Evolutionary conservation across 2,329 filamentous ascomycete species (phyloP).

Genomic region (Mycocentrospora acerina): DNA sequence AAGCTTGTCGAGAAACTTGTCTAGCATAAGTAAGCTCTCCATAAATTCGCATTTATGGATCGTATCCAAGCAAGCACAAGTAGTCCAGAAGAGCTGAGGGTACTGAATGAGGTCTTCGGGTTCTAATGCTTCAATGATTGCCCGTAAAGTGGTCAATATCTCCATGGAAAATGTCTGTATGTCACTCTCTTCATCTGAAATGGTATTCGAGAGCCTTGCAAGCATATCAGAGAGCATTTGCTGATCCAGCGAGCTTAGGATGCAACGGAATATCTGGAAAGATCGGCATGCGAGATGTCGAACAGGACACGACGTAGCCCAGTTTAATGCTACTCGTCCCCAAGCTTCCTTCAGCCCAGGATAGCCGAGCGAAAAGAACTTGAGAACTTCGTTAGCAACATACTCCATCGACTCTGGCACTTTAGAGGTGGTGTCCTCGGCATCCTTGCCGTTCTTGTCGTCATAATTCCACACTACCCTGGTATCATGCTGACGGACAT

Average conservation of each 20-base stretch:
- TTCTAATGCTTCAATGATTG: constrained; percentile 83
- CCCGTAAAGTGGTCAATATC: constrained; percentile 89
- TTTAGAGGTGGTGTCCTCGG: constrained; percentile 71
- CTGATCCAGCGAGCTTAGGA: constrained; percentile 86
- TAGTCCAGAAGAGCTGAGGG: constrained; percentile 97
- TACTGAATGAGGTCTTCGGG: constrained; percentile 80
- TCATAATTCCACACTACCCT: constrained; percentile 93
- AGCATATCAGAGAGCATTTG: constrained; percentile 97
- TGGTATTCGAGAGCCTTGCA: constrained; percentile 89
- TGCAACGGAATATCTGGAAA: constrained; percentile 95
- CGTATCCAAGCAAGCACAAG: constrained; percentile 91
- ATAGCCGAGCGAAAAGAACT: constrained; percentile 81
- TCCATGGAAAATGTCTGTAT: constrained; percentile 98
- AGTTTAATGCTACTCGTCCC: constrained; percentile 85
- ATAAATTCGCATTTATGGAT: constrained; percentile 95
- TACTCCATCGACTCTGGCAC: constrained; percentile 87
- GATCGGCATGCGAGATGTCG: constrained; percentile 93
- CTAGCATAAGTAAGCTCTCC: constrained; percentile 87
- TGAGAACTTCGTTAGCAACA: constrained; percentile 77
- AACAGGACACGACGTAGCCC: constrained; percentile 96
- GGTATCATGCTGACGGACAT: constrained; percentile 78
- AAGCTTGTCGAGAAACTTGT: constrained; percentile 79
- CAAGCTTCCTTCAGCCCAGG: constrained; percentile 87
- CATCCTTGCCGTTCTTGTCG: constrained; percentile 75
- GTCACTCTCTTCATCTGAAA: constrained; percentile 89